phyloP scores from a whole-genome alignment of 2,329 filamentous ascomycete species.

The Calonectria henricotiae region DNA sequence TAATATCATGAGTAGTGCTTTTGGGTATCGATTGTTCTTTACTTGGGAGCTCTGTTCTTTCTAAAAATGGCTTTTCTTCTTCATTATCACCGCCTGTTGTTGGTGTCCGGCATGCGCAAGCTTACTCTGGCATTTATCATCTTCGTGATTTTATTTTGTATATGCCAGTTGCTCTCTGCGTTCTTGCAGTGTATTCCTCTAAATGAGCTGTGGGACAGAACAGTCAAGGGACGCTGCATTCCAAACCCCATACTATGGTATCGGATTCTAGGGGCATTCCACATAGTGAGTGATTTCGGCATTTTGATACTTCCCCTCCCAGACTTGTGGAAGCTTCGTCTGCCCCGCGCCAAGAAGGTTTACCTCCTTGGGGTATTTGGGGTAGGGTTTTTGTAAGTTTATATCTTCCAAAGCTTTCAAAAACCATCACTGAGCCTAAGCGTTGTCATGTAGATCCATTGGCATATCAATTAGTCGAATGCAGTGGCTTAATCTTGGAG shows the following conservation, averaged over 20 bases:
- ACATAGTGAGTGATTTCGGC: constrained; percentile 14
- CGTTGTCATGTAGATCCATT: background rate
- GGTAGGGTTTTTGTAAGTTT: constrained; percentile 5
- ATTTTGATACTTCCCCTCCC: constrained; percentile 6
- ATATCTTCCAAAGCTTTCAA: background rate
- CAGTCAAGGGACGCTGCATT: background rate
- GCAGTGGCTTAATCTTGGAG: background rate
- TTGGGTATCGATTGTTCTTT: constrained; percentile 1
- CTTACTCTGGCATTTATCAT: background rate
- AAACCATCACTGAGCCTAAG: background rate
- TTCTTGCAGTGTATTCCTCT: constrained; percentile 9
- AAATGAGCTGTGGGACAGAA: background rate
- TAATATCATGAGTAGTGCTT: background rate
- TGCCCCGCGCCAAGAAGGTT: background rate
- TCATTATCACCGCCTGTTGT: constrained; percentile 9
- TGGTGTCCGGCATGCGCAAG: background rate
- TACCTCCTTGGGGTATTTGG: constrained; percentile 9
- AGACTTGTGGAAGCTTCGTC: constrained; percentile 12
- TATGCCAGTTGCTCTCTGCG: background rate
- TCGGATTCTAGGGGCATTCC: background rate
- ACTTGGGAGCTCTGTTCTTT: background rate
- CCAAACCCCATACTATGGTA: constrained; percentile 6
- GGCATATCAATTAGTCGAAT: constrained; percentile 5
- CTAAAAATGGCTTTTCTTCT: constrained; percentile 8
- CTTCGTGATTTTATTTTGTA: background rate